Percentiles rank a stretch among this genome's conserved stretches.
Evolutionary conservation across 176 grass and related monocot genomes (phyloP).

Genomic region (Phragmites australis): DNA sequence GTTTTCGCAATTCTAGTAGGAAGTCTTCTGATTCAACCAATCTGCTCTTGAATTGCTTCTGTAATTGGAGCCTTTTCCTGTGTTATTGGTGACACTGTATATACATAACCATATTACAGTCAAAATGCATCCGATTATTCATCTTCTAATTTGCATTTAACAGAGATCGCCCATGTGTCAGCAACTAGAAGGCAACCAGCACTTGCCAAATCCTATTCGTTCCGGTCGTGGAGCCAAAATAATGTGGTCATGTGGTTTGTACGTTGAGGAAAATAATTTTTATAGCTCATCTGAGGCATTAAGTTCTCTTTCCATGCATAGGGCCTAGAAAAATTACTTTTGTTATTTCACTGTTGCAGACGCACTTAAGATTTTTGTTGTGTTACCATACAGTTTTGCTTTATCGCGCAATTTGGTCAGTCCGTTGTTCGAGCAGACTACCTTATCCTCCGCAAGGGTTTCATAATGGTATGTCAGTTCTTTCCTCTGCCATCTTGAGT

Average conservation of each 20-base stretch:
- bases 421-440: slow-evolving; percentile 97
- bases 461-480: slow-evolving; percentile 69
- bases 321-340: neutral
- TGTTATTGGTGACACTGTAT: slow-evolving; percentile 4
- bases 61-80: neutral
- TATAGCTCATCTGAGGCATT: slow-evolving; percentile 22
- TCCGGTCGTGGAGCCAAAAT: slow-evolving; percentile 74
- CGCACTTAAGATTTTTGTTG: slow-evolving; percentile 15
- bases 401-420: slow-evolving; percentile 83
- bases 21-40: neutral
- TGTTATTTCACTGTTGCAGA: neutral
- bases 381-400: slow-evolving; percentile 70
- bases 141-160: slow-evolving; percentile 38
- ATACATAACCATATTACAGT: neutral
- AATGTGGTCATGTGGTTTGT: slow-evolving; percentile 78
- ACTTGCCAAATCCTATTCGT: slow-evolving; percentile 68
- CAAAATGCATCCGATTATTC: slow-evolving; percentile 21
- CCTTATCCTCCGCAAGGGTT: slow-evolving; percentile 89
- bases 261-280: slow-evolving; percentile 36
- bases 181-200: slow-evolving; percentile 92
- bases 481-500: slow-evolving; percentile 1
- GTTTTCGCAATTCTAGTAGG: neutral
- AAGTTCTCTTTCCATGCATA: slow-evolving; percentile 4
- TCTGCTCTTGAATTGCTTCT: neutral
- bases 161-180: slow-evolving; percentile 81